Base-by-base conservation (phyloP, 768 basidiomycete genomes). In the Galerina marginata region DNA sequence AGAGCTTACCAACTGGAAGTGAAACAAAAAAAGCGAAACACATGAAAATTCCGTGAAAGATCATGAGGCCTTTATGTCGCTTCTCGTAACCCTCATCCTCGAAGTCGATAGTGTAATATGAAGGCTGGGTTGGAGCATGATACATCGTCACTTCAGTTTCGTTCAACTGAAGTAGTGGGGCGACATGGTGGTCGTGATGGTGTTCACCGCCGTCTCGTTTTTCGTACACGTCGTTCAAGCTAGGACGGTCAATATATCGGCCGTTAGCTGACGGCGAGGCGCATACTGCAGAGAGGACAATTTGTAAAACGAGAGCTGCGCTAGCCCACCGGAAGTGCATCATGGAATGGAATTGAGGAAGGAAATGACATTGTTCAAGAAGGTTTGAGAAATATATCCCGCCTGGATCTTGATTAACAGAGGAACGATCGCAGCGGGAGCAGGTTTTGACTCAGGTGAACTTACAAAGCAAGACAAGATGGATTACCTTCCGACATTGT, bases 51-150 rank as follows among this genome's bases (percentile, higher is more conserved):
- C 81, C 85, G 72, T 97, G 96, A 3, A 87, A 70, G 43, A 82
- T 76, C 79, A 96, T 92, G 59, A 95, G 75, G 12, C 81, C 83
- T n/a, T 88, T 86, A 71, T 89, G 83, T 39, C 86, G 81, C 25
- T 75, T 62, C 33, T 77, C 73, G 20, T 73, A 73, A 9, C 67
- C 83, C 6, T 70, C 72, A 50, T 82, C 79, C 38, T 90, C 86
- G 70, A 88, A 83, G 72, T 96, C 95, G 64, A 90, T 83, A 12
- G 90, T 87, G 73, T 86, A 93, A 73, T 94, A 96, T 2, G 93
- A 94, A 0, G 88, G 86, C 0, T 91, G 91, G 0, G 89, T 91
- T 0, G 88, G 87, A 0, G 78, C 71, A 71, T 95, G 93, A 56
- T 77, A 74, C 64, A 84, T 70, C 36, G 85, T 77, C 49, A 95